A percentile compares a stretch with the other conserved stretches of the same genome.
Conservation (phyloP, 768 basidiomycete species). For the Tylopilus balloui region DNA sequence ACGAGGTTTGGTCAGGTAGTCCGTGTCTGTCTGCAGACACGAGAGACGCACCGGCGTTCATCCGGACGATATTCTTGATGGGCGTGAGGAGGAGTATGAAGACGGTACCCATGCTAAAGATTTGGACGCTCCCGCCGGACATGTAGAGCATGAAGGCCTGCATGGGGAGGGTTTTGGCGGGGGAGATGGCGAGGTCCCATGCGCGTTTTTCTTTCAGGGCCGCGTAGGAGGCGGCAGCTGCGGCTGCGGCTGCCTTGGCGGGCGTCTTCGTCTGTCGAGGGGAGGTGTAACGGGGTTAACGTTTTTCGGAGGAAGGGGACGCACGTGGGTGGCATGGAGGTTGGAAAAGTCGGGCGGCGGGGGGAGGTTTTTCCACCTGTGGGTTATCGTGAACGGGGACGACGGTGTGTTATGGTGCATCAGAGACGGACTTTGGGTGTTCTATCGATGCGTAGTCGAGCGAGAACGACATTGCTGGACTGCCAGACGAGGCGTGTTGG, state of each 20-base stretch:
- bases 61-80: slow-evolving; percentile 74
- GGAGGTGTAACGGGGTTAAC: no score
- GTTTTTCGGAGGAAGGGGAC: not conserved
- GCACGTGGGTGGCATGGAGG: slow-evolving; percentile 31
- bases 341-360: slow-evolving; percentile 67
- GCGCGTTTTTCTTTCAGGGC: slow-evolving; percentile 72
- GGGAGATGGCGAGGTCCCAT: slow-evolving; percentile 79
- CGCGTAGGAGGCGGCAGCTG: slow-evolving; percentile 53
- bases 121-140: slow-evolving; percentile 93
- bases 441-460: slow-evolving; percentile 33
- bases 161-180: slow-evolving; percentile 92
- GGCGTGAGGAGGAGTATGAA: slow-evolving; percentile 88
- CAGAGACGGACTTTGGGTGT: slow-evolving; percentile 21
- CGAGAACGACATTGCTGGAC: slow-evolving; percentile 25
- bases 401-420: not conserved
- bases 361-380: slow-evolving; percentile 59
- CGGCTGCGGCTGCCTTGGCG: slow-evolving; percentile 32
- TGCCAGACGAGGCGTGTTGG: no score
- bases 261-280: slow-evolving; percentile 41
- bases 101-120: slow-evolving; percentile 96
- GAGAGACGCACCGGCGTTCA: slow-evolving; percentile 63
- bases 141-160: slow-evolving; percentile 99
- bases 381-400: not conserved
- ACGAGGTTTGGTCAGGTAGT: no score
- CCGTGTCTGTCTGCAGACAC: no score